These are phyloP conservation scores for Candida schatavii DNA, from an alignment of 805 yeast species.

Conservation along the genomic window DNA sequence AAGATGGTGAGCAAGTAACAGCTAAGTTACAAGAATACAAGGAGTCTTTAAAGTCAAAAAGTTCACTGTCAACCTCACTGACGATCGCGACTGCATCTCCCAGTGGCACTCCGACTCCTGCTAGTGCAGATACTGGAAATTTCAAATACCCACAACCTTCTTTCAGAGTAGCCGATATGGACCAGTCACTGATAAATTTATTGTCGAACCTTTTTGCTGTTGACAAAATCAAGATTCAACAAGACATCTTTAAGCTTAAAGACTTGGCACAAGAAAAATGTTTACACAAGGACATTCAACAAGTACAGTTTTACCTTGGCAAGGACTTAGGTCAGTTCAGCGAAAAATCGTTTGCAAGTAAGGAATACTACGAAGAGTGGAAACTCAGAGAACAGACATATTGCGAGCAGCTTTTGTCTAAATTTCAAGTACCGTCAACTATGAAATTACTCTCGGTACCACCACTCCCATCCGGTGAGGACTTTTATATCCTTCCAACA, in stretches of 20 bases:
- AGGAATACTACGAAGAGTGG: constrained; percentile 29
- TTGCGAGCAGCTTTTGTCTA: constrained; percentile 21
- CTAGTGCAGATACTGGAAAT: constrained; percentile 1
- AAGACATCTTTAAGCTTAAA: constrained; percentile 46
- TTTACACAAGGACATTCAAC: constrained; percentile 34
- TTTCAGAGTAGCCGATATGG: constrained; percentile 54
- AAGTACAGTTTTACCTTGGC: constrained; percentile 29
- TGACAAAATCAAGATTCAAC: constrained; percentile 50
- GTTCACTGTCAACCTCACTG: too few relatives aligned
- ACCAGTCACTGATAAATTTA: constrained; percentile 39
- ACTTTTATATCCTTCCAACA: constrained; percentile 36
- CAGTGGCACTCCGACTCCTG: constrained; percentile 2
- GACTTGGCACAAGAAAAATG: constrained; percentile 39
- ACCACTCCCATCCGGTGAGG: constrained; percentile 31
- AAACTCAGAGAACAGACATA: constrained; percentile 23
- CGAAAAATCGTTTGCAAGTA: constrained; percentile 21
- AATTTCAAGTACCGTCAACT: constrained; percentile 33
- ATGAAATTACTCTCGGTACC: constrained; percentile 30
- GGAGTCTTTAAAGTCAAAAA: constrained; percentile 29
- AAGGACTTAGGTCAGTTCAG: constrained; percentile 41
- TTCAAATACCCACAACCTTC: constrained; percentile 43
- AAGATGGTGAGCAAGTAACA: constrained; percentile 34
- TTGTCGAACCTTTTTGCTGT: constrained; percentile 49
- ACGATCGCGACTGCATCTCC: not conserved
- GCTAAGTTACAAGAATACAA: constrained; percentile 44